A percentile compares a stretch with the other conserved stretches of the same genome.
Conservation (phyloP, 257 asterid genomes). For the Nicotiana knightiana region DNA sequence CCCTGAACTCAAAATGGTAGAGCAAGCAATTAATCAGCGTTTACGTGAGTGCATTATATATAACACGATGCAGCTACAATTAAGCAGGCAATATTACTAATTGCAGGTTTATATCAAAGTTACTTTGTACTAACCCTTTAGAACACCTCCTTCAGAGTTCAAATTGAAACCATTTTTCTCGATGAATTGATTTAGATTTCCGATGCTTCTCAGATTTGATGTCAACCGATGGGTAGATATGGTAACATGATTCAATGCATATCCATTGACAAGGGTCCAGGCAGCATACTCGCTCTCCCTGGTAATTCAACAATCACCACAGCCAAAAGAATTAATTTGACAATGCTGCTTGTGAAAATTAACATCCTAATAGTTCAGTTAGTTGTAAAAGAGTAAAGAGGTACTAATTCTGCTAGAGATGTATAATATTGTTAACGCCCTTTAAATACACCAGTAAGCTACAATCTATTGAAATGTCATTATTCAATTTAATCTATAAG, state of each 20-base stretch:
- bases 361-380: background rate
- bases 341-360: background rate
- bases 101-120: background rate
- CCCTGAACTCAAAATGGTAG: background rate
- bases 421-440: background rate
- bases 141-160: conserved; percentile 89
- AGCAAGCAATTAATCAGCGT: background rate
- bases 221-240: conserved; percentile 76
- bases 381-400: background rate
- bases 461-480: background rate
- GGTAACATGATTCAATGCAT: conserved; percentile 73
- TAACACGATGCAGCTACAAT: background rate
- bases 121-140: conserved; percentile 56
- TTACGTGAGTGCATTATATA: background rate
- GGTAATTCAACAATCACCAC: conserved; percentile 18
- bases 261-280: conserved; percentile 96
- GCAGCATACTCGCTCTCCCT: conserved; percentile 99
- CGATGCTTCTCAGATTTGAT: conserved; percentile 51
- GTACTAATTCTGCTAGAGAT: background rate
- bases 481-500: background rate
- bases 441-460: background rate
- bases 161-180: conserved; percentile 79
- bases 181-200: conserved; percentile 60
- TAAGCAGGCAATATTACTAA: background rate
- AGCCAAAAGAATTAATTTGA: background rate